Percentiles rank a stretch among this genome's conserved stretches.
Conservation (phyloP, 139 green algal species). For the Closterium sp. region DNA sequence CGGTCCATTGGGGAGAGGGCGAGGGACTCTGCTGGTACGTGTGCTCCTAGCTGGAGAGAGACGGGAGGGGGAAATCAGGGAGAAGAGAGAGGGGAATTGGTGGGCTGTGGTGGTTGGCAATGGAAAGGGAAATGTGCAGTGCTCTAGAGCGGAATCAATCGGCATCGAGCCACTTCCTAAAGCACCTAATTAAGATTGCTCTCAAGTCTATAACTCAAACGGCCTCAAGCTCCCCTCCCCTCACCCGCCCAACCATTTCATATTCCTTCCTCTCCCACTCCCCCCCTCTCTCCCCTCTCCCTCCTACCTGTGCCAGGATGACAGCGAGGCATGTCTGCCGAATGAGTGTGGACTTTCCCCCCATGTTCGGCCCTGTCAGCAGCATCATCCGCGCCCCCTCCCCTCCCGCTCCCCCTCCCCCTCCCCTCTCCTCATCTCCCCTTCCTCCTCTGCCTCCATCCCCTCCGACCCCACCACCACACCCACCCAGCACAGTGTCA, state of each 20-base stretch:
- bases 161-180: no score
- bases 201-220: no score
- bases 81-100: no score
- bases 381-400: slow-evolving; percentile 51
- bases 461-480: slow-evolving; percentile 71
- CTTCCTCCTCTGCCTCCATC: not conserved
- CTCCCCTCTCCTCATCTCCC: not conserved
- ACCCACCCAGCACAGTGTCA: slow-evolving; percentile 75
- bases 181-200: no score
- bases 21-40: slow-evolving; percentile 82
- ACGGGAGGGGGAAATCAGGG: no score
- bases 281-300: not conserved
- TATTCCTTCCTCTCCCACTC: not conserved
- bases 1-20: slow-evolving; percentile 75
- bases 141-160: no score
- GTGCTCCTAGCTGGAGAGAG: slow-evolving; percentile 73
- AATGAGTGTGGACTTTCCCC: slow-evolving; percentile 93
- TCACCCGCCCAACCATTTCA: no score
- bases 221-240: no score
- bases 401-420: slow-evolving; percentile 5
- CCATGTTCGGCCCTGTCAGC: slow-evolving; percentile 95
- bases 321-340: slow-evolving; percentile 86
- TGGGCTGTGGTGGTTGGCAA: no score
- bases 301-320: slow-evolving; percentile 43
- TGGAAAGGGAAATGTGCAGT: no score